Percentiles rank a stretch among this genome's conserved stretches.
These are phyloP conservation scores for Millerago galiae DNA, from an alignment of 805 yeast species.

Conservation along the genomic window DNA sequence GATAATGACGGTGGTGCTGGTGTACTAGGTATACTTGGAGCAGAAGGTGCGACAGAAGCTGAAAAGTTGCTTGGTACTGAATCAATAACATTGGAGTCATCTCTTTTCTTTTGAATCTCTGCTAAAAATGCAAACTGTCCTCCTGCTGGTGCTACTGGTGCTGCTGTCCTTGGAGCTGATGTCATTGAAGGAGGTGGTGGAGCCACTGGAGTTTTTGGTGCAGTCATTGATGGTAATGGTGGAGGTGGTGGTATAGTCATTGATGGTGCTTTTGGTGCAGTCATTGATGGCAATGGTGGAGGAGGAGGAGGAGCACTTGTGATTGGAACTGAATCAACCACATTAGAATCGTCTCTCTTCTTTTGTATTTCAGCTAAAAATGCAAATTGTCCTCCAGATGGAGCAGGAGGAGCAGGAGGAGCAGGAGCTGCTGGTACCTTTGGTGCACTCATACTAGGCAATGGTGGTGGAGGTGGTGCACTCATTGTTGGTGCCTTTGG, in stretches of 20 bases:
- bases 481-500: constrained; percentile 11
- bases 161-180: constrained; percentile 4
- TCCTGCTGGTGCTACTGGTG: constrained; percentile 6
- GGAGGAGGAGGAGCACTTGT: constrained; percentile 6
- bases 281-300: background rate
- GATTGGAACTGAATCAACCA: constrained; percentile 34
- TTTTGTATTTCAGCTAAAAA: constrained; percentile 53
- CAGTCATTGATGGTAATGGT: background rate
- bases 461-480: constrained; percentile 17
- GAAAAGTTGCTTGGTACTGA: constrained; percentile 13
- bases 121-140: constrained; percentile 48
- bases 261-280: constrained; percentile 6
- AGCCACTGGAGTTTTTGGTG: constrained; percentile 18
- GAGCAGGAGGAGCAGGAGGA: constrained; percentile 24
- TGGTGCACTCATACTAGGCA: constrained; percentile 19
- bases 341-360: constrained; percentile 45
- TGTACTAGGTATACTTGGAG: constrained; percentile 15
- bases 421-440: constrained; percentile 10
- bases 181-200: constrained; percentile 12
- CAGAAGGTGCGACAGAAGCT: background rate
- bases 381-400: constrained; percentile 44
- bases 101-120: constrained; percentile 49
- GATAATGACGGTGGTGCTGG: constrained; percentile 5
- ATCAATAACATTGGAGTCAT: constrained; percentile 44
- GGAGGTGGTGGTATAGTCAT: constrained; percentile 1